Base-by-base conservation (phyloP, 1,284 basidiomycete species). In the Ceratobasidium sp. region DNA sequence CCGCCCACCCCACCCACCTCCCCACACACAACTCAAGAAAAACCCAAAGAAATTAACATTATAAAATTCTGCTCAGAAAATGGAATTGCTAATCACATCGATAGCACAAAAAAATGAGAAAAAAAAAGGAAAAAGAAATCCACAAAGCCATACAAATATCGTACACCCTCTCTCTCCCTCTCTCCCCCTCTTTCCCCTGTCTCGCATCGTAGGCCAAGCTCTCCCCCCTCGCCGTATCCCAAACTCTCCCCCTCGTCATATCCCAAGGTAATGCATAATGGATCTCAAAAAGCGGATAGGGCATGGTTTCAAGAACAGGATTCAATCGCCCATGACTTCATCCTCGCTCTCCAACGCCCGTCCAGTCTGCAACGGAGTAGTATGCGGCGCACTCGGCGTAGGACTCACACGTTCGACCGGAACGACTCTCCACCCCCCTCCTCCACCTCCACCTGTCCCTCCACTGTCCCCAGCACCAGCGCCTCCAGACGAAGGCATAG, bases 351-450 rank as follows among this genome's bases (percentile, higher is more conserved):
- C 69, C 57, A 71, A 42, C 54, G 20, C 42, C 6, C 56, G 23
- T 42, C 40, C 42, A 26, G 42, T 20, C 26, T 62, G 56, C 26
- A 61, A 50, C 0, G 69, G 69, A 26, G 69, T 71, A 10, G 69
- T 71, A 38, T 71, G 69, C n/a, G 69, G 69, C 69, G 69, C 69
- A 17, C 69, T 71, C 23, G 69, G 69, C 42, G n/a, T n/a, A n/a
- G 44, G 56, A 15, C 52, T 56, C n/a, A 69, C 67, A 23, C 67
- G 52, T 20, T 71, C 52, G 7, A 71, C 69, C 26, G 69, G 69
- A 4, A 71, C 69, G 13, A 46, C 57, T 33, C 69, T n/a, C 69
- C 56, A 62, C n/a, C 44, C 56, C 2, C 40, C 56, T n/a, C n/a
- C n/a, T n/a, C n/a, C n/a, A 2, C n/a, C 44, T 2, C 33, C 38